These are phyloP conservation scores for Pseudogymnoascus sp. DNA, from an alignment of 2,329 filamentous ascomycete genomes.

Conservation along the genomic window DNA sequence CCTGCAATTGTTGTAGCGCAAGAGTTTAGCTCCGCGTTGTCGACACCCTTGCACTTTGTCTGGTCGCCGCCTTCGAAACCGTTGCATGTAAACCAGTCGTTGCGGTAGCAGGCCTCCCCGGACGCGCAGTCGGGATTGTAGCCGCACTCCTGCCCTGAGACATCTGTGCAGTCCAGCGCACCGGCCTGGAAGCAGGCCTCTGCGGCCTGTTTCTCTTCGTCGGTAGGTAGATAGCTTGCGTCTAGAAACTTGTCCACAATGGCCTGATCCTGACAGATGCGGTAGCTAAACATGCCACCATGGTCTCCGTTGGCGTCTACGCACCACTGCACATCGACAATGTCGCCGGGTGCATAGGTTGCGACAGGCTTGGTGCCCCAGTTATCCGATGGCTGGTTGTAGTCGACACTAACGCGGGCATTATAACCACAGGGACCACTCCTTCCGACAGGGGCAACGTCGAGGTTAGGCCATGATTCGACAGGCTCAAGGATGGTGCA, in stretches of 20 bases:
- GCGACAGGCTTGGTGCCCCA: slow-evolving; percentile 37
- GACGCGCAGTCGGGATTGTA: slow-evolving; percentile 39
- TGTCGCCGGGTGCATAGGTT: slow-evolving; percentile 38
- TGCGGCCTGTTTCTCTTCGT: slow-evolving; percentile 43
- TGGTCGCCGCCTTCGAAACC: slow-evolving; percentile 29
- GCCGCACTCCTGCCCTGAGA: slow-evolving; percentile 39
- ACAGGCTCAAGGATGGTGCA: slow-evolving; percentile 48
- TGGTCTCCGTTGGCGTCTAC: slow-evolving; percentile 49
- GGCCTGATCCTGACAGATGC: slow-evolving; percentile 42
- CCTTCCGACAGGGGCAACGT: slow-evolving; percentile 36
- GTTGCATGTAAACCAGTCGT: slow-evolving; percentile 49
- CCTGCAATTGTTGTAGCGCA: slow-evolving; percentile 44
- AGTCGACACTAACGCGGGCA: slow-evolving; percentile 40
- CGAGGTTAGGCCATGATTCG: slow-evolving; percentile 39
- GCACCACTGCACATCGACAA: slow-evolving; percentile 45
- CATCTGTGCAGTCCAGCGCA: slow-evolving; percentile 40
- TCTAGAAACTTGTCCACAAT: slow-evolving; percentile 43
- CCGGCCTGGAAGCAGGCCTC: slow-evolving; percentile 44
- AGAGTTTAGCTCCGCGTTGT: slow-evolving; percentile 34
- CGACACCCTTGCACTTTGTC: slow-evolving; percentile 33
- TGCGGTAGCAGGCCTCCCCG: slow-evolving; percentile 37
- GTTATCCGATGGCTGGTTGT: slow-evolving; percentile 36
- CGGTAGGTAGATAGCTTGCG: slow-evolving; percentile 38
- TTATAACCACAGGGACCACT: slow-evolving; percentile 47
- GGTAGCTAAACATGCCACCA: slow-evolving; percentile 47